Evolutionary conservation across 139 green algal genomes (phyloP).

Genomic region (Chlorella sp.): DNA sequence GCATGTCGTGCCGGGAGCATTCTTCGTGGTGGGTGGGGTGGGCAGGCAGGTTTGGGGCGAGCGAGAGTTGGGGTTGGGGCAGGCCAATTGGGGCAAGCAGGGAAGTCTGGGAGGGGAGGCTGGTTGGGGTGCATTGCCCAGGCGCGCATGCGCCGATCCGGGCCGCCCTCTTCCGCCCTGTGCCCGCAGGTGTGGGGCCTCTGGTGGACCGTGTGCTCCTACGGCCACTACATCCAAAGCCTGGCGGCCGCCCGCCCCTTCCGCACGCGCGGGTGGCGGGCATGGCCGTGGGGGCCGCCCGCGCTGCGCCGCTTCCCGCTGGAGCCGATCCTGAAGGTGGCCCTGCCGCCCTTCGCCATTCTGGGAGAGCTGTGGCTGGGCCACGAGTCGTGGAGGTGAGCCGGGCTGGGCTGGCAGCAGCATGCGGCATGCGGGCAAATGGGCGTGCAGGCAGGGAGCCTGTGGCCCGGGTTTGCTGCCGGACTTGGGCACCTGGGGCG

Average conservation of each 20-base stretch:
- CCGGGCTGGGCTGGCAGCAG: no score
- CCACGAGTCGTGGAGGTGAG: slow-evolving; percentile 55
- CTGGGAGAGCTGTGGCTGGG: slow-evolving; percentile 70
- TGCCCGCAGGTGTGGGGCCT: slow-evolving; percentile 49
- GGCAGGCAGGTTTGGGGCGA: no score
- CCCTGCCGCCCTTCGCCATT: slow-evolving; percentile 61
- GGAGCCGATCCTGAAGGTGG: slow-evolving; percentile 66
- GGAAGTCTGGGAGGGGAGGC: no score
- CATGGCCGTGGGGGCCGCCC: slow-evolving; percentile 23
- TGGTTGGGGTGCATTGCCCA: no score
- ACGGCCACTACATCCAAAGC: slow-evolving; percentile 35
- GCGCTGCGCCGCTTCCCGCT: slow-evolving; percentile 42
- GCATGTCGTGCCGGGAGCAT: slow-evolving; percentile 58
- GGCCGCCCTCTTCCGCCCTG: not conserved
- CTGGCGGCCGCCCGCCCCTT: slow-evolving; percentile 40
- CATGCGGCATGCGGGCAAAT: no score
- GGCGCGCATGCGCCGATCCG: no score
- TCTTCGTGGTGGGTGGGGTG: slow-evolving; percentile 45
- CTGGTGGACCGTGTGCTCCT: slow-evolving; percentile 60
- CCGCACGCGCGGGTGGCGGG: slow-evolving; percentile 48
- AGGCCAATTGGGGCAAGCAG: no score
- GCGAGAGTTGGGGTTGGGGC: not conserved
- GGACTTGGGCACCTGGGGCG: no score
- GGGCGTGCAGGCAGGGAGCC: no score
- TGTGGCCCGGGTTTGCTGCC: no score